phyloP scores from a whole-genome alignment of 768 basidiomycete genomes.

The Leccinellum albellum region DNA sequence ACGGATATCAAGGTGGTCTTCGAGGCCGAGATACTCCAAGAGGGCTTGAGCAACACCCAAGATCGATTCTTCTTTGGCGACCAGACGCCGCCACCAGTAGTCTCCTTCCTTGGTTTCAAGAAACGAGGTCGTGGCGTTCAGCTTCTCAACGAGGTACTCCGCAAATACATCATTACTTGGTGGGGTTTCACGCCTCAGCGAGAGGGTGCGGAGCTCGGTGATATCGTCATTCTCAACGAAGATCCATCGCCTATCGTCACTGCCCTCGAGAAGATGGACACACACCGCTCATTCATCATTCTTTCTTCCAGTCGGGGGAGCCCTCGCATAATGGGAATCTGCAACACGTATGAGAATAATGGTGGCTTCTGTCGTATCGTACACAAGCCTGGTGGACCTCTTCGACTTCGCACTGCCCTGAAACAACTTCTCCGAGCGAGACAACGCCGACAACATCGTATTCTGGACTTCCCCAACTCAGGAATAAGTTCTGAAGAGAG shows the following conservation, averaged over 20 bases:
- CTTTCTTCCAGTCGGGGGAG: conserved; percentile 70
- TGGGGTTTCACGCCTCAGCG: conserved; percentile 63
- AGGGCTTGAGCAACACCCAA: conserved; percentile 37
- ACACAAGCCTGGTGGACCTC: conserved; percentile 87
- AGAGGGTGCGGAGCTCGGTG: conserved; percentile 46
- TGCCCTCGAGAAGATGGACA: conserved; percentile 56
- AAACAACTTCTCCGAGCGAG: conserved; percentile 40
- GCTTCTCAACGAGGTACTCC: conserved; percentile 59
- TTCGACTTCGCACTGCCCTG: conserved; percentile 61
- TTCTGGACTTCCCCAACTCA: conserved; percentile 15
- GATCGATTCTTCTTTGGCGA: conserved; percentile 45
- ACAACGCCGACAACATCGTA: conserved; percentile 30
- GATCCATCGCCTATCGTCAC: conserved; percentile 55
- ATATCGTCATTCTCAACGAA: conserved; percentile 82
- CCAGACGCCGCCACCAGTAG: conserved; percentile 39
- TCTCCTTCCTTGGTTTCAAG: conserved; percentile 75
- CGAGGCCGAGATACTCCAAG: conserved; percentile 59
- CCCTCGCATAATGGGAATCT: conserved; percentile 55
- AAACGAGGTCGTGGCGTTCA: conserved; percentile 58
- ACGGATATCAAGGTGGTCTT: conserved; percentile 90
- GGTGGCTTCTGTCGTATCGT: conserved; percentile 88
- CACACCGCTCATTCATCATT: conserved; percentile 65
- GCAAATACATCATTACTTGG: conserved; percentile 66
- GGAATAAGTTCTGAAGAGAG: conserved; percentile 24
- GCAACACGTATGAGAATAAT: conserved; percentile 67